Conservation (phyloP, 306 rosid genomes). For the Lagenaria siceraria region DNA sequence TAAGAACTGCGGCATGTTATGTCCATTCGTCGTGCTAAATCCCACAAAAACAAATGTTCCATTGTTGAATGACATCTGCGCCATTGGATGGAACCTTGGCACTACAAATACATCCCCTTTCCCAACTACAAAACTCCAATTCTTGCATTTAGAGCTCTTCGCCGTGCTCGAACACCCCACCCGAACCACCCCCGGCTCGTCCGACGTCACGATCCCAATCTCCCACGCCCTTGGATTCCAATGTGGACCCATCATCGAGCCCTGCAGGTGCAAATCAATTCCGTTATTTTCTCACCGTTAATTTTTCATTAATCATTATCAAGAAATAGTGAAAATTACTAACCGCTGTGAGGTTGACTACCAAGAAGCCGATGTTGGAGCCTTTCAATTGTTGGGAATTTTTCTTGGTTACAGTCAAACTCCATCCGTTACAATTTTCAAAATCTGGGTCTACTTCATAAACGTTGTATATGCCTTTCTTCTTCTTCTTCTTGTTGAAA, state of each 20-base stretch:
- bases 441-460: conserved; percentile 44
- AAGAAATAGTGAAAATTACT: neutral
- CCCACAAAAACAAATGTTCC: conserved; percentile 67
- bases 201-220: conserved; percentile 35
- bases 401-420: conserved; percentile 44
- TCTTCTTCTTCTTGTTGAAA: conserved; percentile 24
- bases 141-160: conserved; percentile 22
- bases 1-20: conserved; percentile 51
- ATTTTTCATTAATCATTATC: neutral
- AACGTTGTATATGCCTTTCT: conserved; percentile 30
- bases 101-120: conserved; percentile 69
- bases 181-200: conserved; percentile 67
- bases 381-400: conserved; percentile 21
- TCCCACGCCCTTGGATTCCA: conserved; percentile 77
- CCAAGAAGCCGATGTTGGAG: conserved; percentile 44
- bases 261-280: conserved; percentile 20
- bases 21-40: conserved; percentile 43
- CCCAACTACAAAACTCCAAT: conserved; percentile 46
- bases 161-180: conserved; percentile 39
- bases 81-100: conserved; percentile 77
- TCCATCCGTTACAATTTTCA: conserved; percentile 55
- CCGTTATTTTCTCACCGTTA: no score
- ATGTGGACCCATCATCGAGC: conserved; percentile 89
- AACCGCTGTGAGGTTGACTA: conserved; percentile 69
- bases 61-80: conserved; percentile 66